Evolutionary conservation across 305 asterid genomes (phyloP).

Genomic region (Fraxinus sp.): DNA sequence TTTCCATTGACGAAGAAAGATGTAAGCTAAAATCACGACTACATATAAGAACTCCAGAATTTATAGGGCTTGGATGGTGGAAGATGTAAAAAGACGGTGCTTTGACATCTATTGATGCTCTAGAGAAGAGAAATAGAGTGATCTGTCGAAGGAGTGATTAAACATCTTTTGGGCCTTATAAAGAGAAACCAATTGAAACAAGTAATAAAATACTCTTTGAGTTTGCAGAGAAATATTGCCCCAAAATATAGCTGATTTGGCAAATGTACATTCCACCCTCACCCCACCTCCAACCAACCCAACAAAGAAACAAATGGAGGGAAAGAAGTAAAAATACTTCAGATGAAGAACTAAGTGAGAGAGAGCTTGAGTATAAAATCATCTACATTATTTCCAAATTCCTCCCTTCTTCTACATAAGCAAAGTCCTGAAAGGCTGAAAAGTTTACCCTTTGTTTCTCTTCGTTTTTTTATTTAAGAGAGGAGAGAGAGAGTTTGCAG

Average conservation of each 20-base stretch:
- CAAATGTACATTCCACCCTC: background rate
- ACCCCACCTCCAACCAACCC: background rate
- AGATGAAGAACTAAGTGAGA: background rate
- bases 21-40: slow-evolving; percentile 9
- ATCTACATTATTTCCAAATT: background rate
- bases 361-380: background rate
- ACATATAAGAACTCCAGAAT: background rate
- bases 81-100: background rate
- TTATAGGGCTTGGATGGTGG: background rate
- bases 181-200: slow-evolving; percentile 1
- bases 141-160: slow-evolving; percentile 1
- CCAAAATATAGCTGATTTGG: background rate
- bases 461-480: background rate
- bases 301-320: background rate
- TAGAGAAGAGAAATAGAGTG: slow-evolving; percentile 14
- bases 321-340: background rate
- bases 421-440: background rate
- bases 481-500: background rate
- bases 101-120: slow-evolving; percentile 9
- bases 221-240: background rate
- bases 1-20: slow-evolving; percentile 7
- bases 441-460: background rate
- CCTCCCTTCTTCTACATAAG: slow-evolving; percentile 15
- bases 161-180: slow-evolving; percentile 11
- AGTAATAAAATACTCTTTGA: background rate